Evolutionary conservation across 1,139 yeast genomes (phyloP).

Genomic region (Ashbya aceris): DNA sequence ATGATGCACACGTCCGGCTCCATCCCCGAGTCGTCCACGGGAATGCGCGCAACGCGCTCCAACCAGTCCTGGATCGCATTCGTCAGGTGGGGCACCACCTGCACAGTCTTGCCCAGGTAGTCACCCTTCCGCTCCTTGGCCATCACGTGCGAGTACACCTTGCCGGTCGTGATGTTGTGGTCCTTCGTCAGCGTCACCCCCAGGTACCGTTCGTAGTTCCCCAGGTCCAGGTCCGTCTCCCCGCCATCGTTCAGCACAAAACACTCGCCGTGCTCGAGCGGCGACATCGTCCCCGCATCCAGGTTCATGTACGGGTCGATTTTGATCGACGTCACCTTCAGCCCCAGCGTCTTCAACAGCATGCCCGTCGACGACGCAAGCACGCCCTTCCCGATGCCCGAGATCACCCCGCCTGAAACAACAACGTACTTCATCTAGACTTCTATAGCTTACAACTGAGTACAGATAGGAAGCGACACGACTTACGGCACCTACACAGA

Average conservation of each 20-base stretch:
- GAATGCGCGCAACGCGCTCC: slow-evolving; percentile 81
- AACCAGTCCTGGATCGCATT: slow-evolving; percentile 98
- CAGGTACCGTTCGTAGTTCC: slow-evolving; percentile 94
- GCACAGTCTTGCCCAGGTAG: slow-evolving; percentile 97
- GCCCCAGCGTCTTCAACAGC: slow-evolving; percentile 84
- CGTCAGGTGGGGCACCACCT: slow-evolving; percentile 96
- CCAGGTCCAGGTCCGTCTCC: slow-evolving; percentile 94
- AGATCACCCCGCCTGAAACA: slow-evolving; percentile 96
- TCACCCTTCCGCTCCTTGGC: slow-evolving; percentile 95
- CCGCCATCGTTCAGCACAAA: slow-evolving; percentile 98
- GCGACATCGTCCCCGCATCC: slow-evolving; percentile 99
- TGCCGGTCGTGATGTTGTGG: slow-evolving; percentile 97
- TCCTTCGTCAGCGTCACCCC: slow-evolving; percentile 86
- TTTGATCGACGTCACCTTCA: slow-evolving; percentile 92
- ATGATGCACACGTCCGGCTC: slow-evolving; percentile 91
- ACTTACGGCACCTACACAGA: neutral
- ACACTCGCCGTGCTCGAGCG: slow-evolving; percentile 98
- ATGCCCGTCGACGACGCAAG: slow-evolving; percentile 93
- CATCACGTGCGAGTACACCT: slow-evolving; percentile 87
- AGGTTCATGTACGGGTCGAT: slow-evolving; percentile 98
- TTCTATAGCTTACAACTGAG: neutral
- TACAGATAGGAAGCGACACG: too few relatives aligned
- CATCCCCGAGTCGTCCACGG: slow-evolving; percentile 86
- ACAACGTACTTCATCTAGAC: slow-evolving; percentile 88
- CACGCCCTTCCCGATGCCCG: slow-evolving; percentile 98